These are phyloP conservation scores for Phaeoacremonium minimum DNA, from an alignment of 2,329 filamentous ascomycete genomes.

Conservation along the genomic window DNA sequence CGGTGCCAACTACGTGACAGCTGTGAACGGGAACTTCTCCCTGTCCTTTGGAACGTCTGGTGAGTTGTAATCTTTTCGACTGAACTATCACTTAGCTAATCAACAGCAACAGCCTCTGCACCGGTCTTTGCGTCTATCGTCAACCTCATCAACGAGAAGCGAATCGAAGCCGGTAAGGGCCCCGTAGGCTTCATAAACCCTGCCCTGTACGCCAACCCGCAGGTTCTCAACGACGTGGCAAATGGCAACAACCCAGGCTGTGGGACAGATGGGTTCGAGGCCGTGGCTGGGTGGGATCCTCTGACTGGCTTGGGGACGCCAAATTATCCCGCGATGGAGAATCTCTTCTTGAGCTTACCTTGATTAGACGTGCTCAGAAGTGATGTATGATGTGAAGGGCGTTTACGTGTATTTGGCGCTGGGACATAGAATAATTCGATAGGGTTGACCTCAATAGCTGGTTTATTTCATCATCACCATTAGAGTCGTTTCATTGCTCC, in stretches of 20 bases:
- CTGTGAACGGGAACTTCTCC: constrained; percentile 33
- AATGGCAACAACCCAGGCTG: constrained; percentile 19
- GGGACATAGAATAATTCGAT: no score
- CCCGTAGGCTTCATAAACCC: constrained; percentile 33
- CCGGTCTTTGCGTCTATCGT: constrained; percentile 28
- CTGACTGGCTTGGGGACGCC: constrained; percentile 21
- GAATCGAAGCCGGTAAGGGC: constrained; percentile 23
- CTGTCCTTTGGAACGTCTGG: constrained; percentile 44
- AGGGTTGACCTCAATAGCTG: no score
- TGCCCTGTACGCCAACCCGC: constrained; percentile 16
- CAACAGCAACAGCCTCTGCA: constrained; percentile 21
- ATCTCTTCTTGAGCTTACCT: constrained; percentile 17
- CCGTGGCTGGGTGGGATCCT: constrained; percentile 19
- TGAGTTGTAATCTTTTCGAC: constrained; percentile 4
- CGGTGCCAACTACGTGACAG: constrained; percentile 37
- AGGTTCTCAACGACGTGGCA: constrained; percentile 16
- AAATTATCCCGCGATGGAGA: constrained; percentile 17
- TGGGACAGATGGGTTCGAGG: constrained; percentile 17
- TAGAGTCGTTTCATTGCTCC: no score
- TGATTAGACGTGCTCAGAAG: no score
- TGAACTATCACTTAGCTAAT: no score
- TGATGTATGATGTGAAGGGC: no score
- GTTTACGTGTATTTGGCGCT: no score
- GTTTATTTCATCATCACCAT: no score
- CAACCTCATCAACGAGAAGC: constrained; percentile 30